Evolutionary conservation across 2,329 filamentous ascomycete genomes (phyloP).

Genomic region (Pseudogymnoascus sp.): DNA sequence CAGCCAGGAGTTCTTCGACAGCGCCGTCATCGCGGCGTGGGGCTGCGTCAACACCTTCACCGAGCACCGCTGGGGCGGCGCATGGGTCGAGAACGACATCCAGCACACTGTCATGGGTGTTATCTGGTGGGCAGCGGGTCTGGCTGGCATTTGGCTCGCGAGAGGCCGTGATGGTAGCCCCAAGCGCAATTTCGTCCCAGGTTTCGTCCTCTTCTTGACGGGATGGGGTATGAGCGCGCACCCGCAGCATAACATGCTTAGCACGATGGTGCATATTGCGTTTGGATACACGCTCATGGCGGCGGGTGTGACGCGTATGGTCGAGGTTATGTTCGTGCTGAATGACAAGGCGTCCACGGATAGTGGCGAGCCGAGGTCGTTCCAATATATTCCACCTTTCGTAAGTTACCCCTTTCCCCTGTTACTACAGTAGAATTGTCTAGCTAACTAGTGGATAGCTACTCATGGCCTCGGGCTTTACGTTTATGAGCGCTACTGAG

Average conservation of each 20-base stretch:
- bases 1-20: conserved; percentile 96
- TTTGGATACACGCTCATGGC: conserved; percentile 97
- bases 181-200: conserved; percentile 87
- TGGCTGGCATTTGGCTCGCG: conserved; percentile 89
- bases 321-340: conserved; percentile 86
- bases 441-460: conserved; percentile 43
- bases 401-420: conserved; percentile 39
- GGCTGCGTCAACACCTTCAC: conserved; percentile 98
- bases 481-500: conserved; percentile 96
- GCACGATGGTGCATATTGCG: conserved; percentile 76
- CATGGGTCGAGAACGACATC: conserved; percentile 88
- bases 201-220: conserved; percentile 81
- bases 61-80: conserved; percentile 84
- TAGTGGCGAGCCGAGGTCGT: conserved; percentile 65
- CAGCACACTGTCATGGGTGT: conserved; percentile 99
- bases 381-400: conserved; percentile 62
- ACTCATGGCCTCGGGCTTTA: conserved; percentile 82
- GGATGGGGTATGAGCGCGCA: conserved; percentile 95
- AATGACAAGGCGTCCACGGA: conserved; percentile 58
- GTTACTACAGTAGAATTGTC: conserved; percentile 12
- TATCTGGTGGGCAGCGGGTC: conserved; percentile 92
- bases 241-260: conserved; percentile 73
- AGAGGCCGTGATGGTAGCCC: conserved; percentile 73
- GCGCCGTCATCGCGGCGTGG: conserved; percentile 82
- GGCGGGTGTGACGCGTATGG: conserved; percentile 71